Base-by-base conservation (phyloP, 371 early-diverging fungal species). In the Rhizopus sp. region DNA sequence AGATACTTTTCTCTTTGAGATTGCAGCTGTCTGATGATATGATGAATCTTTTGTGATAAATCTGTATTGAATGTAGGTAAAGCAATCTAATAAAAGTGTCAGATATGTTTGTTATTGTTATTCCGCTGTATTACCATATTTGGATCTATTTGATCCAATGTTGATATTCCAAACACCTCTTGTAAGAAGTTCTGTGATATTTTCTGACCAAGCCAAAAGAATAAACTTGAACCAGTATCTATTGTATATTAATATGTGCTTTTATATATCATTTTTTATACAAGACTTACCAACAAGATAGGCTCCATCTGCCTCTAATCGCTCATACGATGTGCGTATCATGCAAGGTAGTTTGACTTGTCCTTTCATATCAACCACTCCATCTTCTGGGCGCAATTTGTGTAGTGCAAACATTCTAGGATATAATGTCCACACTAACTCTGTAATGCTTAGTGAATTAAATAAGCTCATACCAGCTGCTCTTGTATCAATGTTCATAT, bases 131-230 rank as follows among this genome's bases (percentile, higher is more conserved):
- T 23, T 23, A 92, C 92, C 84, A 86, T 69, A 32, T 70, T 74
- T 7, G 83, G 66, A 67, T 95, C 91, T 17, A 98, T 70, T 38
- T 81, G 75, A 29, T 93, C 93, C 29, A 94, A 57, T 9, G 83
- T 56, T 1, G 82, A 58, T 0, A 91, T 93, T 9, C 91, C 93
- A 75, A 98, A 92, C 32, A 92, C 66, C 4, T 83, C 76, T 52
- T 76, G 68, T 53, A 97, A 55, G 51, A 90, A 82, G 29, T 78
- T 73, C 1, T 76, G 33, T 1, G 90, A 58, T 3, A 85, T 57
- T 38, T 88, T 82, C 13, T 84, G 80, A 4, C 98, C 98, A n/a
- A 98, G 57, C 96, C 96, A 98, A 9, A 95, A 69, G 47, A 73
- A 85, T 70, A 96, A 69, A 54, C 75, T 72, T 29, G 86, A 83